A percentile compares a stretch with the other conserved stretches of the same genome.
phyloP scores from a whole-genome alignment of 2,329 filamentous ascomycete genomes.

The Hypoxylon sp. region DNA sequence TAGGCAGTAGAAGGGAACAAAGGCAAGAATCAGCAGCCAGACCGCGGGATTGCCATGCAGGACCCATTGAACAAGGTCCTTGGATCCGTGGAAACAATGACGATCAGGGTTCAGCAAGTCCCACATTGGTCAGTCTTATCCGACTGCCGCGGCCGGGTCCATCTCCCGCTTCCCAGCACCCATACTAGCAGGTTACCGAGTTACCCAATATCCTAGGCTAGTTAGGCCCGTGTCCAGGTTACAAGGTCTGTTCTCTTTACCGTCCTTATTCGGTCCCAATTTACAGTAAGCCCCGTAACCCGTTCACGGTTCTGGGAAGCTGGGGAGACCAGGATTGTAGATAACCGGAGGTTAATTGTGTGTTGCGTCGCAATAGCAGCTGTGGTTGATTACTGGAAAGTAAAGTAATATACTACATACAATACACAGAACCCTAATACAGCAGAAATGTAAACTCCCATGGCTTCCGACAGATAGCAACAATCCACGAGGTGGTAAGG shows the following conservation, averaged over 20 bases:
- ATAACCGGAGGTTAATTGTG: slow-evolving; percentile 31
- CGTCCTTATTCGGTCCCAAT: slow-evolving; percentile 14
- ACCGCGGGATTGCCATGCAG: slow-evolving; percentile 39
- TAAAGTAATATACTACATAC: slow-evolving; percentile 41
- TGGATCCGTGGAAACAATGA: slow-evolving; percentile 38
- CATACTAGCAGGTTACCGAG: neutral
- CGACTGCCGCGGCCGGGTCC: slow-evolving; percentile 43
- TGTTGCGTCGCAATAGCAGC: slow-evolving; percentile 19
- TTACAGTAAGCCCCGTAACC: slow-evolving; percentile 40
- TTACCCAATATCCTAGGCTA: slow-evolving; percentile 17
- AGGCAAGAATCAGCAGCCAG: slow-evolving; percentile 22
- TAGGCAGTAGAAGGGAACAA: slow-evolving; percentile 24
- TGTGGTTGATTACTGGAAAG: slow-evolving; percentile 36
- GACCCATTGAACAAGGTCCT: slow-evolving; percentile 40
- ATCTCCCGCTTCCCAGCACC: slow-evolving; percentile 37
- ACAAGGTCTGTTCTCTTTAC: slow-evolving; percentile 15
- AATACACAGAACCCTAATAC: slow-evolving; percentile 26
- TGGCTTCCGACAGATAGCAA: slow-evolving; percentile 30
- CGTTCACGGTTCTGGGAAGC: slow-evolving; percentile 32
- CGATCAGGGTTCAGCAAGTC: slow-evolving; percentile 42
- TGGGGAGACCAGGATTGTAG: slow-evolving; percentile 17
- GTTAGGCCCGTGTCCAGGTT: slow-evolving; percentile 33
- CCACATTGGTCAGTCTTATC: slow-evolving; percentile 35
- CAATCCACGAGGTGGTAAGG: slow-evolving; percentile 22
- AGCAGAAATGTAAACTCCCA: slow-evolving; percentile 34